Conservation (phyloP, 208 protist species). For the Acanthamoeba castellanii region DNA sequence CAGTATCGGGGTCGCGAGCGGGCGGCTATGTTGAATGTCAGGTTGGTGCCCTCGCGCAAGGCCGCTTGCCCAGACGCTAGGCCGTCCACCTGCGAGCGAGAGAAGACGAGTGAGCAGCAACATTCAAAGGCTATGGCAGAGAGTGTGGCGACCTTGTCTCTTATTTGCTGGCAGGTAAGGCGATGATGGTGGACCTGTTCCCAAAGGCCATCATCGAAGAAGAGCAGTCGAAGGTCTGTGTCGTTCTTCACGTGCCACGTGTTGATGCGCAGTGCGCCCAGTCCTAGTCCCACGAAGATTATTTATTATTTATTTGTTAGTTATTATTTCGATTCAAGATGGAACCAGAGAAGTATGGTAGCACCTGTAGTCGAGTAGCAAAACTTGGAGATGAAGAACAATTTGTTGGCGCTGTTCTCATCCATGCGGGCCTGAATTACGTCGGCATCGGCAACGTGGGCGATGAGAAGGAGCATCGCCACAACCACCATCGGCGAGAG, state of each 20-base stretch:
- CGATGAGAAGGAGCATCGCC: not conserved
- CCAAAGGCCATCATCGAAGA: slow-evolving; percentile 19
- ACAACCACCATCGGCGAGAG: not conserved
- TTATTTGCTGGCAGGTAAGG: not conserved
- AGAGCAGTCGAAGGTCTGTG: slow-evolving; percentile 7
- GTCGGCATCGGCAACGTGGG: not conserved
- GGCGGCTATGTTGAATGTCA: not conserved
- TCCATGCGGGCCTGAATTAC: not conserved
- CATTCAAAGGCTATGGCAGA: not conserved
- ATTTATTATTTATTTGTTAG: no score
- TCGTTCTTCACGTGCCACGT: not conserved
- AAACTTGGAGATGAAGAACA: slow-evolving; percentile 26
- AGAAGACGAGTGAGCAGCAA: not conserved
- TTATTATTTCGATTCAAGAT: not conserved
- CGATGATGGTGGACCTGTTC: not conserved
- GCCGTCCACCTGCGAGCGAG: not conserved
- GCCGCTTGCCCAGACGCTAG: not conserved
- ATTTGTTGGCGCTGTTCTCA: not conserved
- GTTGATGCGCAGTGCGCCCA: not conserved
- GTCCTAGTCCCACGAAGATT: not conserved
- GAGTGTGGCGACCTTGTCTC: not conserved
- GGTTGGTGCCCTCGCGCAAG: not conserved
- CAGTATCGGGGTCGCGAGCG: not conserved
- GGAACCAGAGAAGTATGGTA: not conserved
- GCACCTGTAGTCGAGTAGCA: slow-evolving; percentile 8